Evolutionary conservation across 495 filamentous ascomycete genomes (phyloP), one percentile per base, ranked within the genome.

Genomic region (Neurospora sp.): DNA sequence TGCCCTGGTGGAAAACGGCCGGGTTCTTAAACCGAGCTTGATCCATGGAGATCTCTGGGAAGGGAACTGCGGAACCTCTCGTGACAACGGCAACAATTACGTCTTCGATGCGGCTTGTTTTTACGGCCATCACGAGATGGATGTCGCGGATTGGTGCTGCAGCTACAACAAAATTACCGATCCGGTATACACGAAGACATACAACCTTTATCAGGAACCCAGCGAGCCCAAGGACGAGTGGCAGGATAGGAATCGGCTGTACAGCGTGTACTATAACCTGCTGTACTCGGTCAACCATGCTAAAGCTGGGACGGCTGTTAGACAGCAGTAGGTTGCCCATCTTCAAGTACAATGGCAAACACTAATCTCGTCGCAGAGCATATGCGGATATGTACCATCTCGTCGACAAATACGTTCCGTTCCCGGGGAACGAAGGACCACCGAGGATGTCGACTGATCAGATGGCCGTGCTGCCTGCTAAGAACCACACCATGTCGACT

Each of bases 1-100:
- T 16, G 79, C 81, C 7, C 75, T 87, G 0, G 77, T 87, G 71
- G 78, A 71, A 4, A 78, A 83, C 0, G 86, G 86, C 4, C 77
- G 82, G 35, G 72, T 10, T 1, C 74, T 87, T 14, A 85, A 84
- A 72, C 86, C 85, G 0, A 78, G 78, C 1, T 78, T 88, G 1
- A 78, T 87, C 1, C 85, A 87, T 70, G 86, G n/a, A n/a, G n/a
- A 88, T 74, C 70, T 86, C 3, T 87, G 84, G 83, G 78, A 87
- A 53, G 85, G 74, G 3, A 87, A 87, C 72, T 74, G 80, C 8
- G 84, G 80, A 0, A 73, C 80, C 16, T 78, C 84, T 71, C 53
- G 71, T 4, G 70, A 77, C 5, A 84, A 75, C 8, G 81, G 76
- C 2, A 72, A 77, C 18, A 71, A 76, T n/a, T 42, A 84, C 5